Percentiles rank a stretch among this genome's conserved stretches.
phyloP scores from a whole-genome alignment of 495 filamentous ascomycete genomes.

The Penicilliopsis zonata region DNA sequence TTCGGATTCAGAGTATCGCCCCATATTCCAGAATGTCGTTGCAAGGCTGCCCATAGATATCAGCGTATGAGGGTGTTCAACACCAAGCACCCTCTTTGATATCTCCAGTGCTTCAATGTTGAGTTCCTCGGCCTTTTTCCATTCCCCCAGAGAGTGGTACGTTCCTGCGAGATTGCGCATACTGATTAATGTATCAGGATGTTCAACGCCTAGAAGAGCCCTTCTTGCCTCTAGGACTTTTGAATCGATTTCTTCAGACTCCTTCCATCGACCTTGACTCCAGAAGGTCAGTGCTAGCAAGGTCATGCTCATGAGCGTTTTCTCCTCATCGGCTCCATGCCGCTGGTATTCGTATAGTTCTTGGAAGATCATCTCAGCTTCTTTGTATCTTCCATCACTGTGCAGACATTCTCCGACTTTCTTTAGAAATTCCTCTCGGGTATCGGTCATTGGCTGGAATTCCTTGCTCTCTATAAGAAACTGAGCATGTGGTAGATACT shows the following conservation, averaged over 20 bases:
- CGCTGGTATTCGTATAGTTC: no score
- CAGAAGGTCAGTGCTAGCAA: no score
- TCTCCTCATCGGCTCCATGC: no score
- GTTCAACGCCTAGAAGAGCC: no score
- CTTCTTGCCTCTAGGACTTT: no score
- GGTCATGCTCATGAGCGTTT: no score
- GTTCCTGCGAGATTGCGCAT: no score
- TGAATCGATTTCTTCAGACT: no score
- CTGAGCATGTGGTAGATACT: constrained; percentile 15
- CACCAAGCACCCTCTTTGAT: constrained; percentile 1
- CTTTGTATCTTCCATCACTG: constrained; percentile 6
- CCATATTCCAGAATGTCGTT: constrained; percentile 10
- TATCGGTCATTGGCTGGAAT: neutral
- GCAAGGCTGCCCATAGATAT: constrained; percentile 11
- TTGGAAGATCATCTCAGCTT: neutral
- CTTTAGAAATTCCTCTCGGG: neutral
- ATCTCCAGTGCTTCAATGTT: constrained; percentile 4
- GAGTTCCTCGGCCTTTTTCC: no score
- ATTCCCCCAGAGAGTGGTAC: no score
- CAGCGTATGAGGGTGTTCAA: constrained; percentile 14
- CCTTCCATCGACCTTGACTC: no score
- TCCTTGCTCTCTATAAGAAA: constrained; percentile 2
- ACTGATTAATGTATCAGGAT: no score
- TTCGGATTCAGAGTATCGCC: constrained; percentile 14
- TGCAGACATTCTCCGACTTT: constrained; percentile 1